Evolutionary conservation across 148 eudicot genomes (phyloP), one percentile per base, ranked within the genome.

Genomic region (Pharnaceum exiguum): DNA sequence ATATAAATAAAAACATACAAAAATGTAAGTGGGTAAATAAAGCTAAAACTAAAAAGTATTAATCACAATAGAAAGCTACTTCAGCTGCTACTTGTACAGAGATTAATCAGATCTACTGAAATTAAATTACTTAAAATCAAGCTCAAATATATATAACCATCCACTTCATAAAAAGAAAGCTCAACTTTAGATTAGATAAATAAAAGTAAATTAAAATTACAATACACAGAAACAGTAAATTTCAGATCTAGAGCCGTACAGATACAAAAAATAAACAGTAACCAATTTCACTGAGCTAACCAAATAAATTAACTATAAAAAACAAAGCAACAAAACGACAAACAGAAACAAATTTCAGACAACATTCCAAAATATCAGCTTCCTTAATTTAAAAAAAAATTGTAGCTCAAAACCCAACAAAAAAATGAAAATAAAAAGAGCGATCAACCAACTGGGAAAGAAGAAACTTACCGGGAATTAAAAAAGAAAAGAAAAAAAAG

Each of bases 241-340:
- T 43, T 22, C 22, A 73, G 73, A 73, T 73, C 77, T 68, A 68
- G 10, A 43, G 22, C 65, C n/a, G n/a, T n/a, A n/a, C n/a, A n/a
- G n/a, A n/a, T 13, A 1, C 19, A 36, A 3, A 43, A 52, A 46
- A 35, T 13, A 25, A 51, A 68, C 46, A 26, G 24, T 15, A 56
- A 4, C 12, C 29, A 58, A 32, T 43, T 46, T 7, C 19, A 37
- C 19, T 10, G 47, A 69, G 46, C 46, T 62, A 47, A 31, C 10
- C 50, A 47, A 22, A 12, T 36, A 18, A 23, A 36, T 19, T 22
- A 23, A 23, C 13, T 39, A 26, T 17, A 61, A 28, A 61, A 46
- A 0, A 0, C 40, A 7, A 39, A n/a, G n/a, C 42, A 10, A 12
- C 27, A 40, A 67, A 40, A 5, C 39, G 42, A 3, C 37, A 39